phyloP scores from a whole-genome alignment of 495 filamentous ascomycete species.

The Aspergillus asperescens region DNA sequence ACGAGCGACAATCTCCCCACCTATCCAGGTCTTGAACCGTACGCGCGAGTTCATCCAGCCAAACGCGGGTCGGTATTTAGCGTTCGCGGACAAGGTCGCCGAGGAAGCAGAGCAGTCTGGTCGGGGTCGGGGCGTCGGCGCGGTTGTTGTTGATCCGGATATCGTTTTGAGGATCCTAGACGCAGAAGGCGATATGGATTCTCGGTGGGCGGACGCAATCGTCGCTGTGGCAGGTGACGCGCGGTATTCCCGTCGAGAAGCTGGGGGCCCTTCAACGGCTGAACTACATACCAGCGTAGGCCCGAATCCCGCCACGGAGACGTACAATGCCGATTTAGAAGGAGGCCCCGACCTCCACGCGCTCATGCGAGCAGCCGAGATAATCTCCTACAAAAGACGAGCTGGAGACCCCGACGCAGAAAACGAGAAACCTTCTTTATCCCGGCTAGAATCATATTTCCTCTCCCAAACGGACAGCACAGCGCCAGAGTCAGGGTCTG shows the following conservation, averaged over 20 bases:
- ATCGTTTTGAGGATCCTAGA: conserved; percentile 29
- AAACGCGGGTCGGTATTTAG: conserved; percentile 54
- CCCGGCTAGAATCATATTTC: conserved; percentile 35
- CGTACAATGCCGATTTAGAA: conserved; percentile 31
- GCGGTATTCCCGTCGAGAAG: conserved; percentile 54
- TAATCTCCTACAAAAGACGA: conserved; percentile 68
- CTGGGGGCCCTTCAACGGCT: conserved; percentile 26
- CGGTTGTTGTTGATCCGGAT: conserved; percentile 68
- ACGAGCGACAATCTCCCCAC: conserved; percentile 34
- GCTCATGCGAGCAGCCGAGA: conserved; percentile 78
- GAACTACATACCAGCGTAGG: conserved; percentile 19
- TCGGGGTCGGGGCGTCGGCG: conserved; percentile 66
- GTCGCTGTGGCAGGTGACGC: conserved; percentile 75
- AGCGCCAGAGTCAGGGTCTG: background rate
- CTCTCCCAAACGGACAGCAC: conserved; percentile 22
- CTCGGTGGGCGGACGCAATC: conserved; percentile 39
- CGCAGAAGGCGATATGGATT: conserved; percentile 16
- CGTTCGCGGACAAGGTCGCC: conserved; percentile 61
- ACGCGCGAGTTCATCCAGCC: conserved; percentile 52
- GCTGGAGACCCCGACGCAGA: conserved; percentile 14
- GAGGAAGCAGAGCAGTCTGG: conserved; percentile 48
- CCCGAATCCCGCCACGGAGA: conserved; percentile 28
- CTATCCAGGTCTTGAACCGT: conserved; percentile 55
- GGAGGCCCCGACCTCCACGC: conserved; percentile 80
- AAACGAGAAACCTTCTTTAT: conserved; percentile 21